Percentiles rank a stretch among this genome's conserved stretches.
Evolutionary conservation across 345 rosid genomes (phyloP).

Genomic region (Corchorus olitorius): DNA sequence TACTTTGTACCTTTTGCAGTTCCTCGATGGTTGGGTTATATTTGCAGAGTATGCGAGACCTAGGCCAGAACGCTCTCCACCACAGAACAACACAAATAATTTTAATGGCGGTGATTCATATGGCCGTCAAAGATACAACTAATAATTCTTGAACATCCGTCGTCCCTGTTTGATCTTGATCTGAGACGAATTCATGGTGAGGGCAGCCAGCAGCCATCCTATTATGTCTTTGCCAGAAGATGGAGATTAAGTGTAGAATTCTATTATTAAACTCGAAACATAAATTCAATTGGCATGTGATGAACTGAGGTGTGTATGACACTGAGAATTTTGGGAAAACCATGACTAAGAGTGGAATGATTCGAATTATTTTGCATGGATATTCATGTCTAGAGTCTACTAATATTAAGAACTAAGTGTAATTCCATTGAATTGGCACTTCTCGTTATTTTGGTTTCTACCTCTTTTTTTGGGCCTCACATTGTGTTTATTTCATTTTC

Average conservation of each 20-base stretch:
- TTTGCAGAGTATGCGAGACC: slow-evolving; percentile 76
- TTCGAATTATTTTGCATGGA: not conserved
- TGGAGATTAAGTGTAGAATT: not conserved
- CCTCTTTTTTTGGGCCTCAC: too few relatives aligned
- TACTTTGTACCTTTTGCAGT: slow-evolving; percentile 38
- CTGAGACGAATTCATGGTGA: not conserved
- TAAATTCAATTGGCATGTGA: not conserved
- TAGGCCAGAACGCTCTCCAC: slow-evolving; percentile 40
- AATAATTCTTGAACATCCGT: not conserved
- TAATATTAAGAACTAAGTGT: not conserved
- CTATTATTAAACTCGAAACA: not conserved
- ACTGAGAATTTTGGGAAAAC: not conserved
- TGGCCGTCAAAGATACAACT: slow-evolving; percentile 29
- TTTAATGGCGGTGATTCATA: slow-evolving; percentile 30
- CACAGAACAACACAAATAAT: slow-evolving; percentile 37
- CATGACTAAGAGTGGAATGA: not conserved
- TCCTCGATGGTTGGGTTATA: slow-evolving; percentile 83
- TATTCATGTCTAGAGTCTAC: not conserved
- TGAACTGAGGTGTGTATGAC: not conserved
- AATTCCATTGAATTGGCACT: not conserved
- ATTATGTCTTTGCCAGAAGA: not conserved
- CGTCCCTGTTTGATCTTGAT: not conserved
- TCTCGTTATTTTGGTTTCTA: not conserved
- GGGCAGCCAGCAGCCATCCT: not conserved
- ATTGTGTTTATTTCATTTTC: too few relatives aligned